phyloP scores from a whole-genome alignment of 306 rosid species.

The Cicer chorassanicum region DNA sequence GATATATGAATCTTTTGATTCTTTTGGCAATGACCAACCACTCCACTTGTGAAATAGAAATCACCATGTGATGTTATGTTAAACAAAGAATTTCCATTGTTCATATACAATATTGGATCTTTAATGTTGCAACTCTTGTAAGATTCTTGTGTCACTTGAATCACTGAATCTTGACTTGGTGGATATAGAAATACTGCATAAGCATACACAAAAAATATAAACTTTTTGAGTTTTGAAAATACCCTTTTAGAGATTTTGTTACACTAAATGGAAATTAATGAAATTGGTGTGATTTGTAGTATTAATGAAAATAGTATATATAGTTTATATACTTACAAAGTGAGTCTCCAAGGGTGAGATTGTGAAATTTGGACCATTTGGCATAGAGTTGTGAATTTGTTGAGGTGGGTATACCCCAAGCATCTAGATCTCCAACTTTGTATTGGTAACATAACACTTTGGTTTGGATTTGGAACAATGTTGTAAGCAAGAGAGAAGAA shows the following conservation, averaged over 20 bases:
- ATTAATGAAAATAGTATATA: background rate
- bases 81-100: conserved; percentile 87
- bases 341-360: conserved; percentile 78
- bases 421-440: conserved; percentile 93
- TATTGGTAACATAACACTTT: conserved; percentile 59
- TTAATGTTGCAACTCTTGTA: conserved; percentile 72
- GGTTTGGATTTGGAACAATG: conserved; percentile 53
- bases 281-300: no score
- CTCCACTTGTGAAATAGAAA: conserved; percentile 83
- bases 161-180: conserved; percentile 93
- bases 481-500: conserved; percentile 45
- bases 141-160: conserved; percentile 72
- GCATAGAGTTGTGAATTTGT: conserved; percentile 67
- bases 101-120: conserved; percentile 76
- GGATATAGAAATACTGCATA: conserved; percentile 85
- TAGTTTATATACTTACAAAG: conserved; percentile 63
- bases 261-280: no score
- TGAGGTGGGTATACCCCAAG: conserved; percentile 85
- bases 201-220: background rate
- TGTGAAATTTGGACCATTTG: conserved; percentile 75
- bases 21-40: conserved; percentile 68
- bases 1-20: conserved; percentile 73
- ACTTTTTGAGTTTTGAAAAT: background rate
- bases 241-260: no score
- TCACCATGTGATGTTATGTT: conserved; percentile 71